A percentile compares a stretch with the other conserved stretches of the same genome.
phyloP scores from a whole-genome alignment of 257 asterid genomes.

The Striga asiatica region DNA sequence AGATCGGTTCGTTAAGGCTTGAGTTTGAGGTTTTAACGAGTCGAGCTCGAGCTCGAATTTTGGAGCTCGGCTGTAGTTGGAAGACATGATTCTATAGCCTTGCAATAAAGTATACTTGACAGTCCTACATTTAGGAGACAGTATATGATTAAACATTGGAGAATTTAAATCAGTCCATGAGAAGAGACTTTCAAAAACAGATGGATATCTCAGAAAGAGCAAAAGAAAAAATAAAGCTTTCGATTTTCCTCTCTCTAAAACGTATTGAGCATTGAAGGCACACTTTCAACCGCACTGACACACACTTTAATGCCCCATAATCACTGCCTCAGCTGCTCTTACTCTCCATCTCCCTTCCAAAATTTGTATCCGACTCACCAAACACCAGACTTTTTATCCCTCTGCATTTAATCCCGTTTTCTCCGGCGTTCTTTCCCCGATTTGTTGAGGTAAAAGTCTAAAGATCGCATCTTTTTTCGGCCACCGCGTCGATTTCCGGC shows the following conservation, averaged over 20 bases:
- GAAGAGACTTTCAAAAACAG: slow-evolving; percentile 8
- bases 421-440: slow-evolving; percentile 18
- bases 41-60: too few relatives aligned
- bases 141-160: slow-evolving; percentile 1
- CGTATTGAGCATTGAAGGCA: slow-evolving; percentile 28
- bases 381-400: not conserved
- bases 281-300: slow-evolving; percentile 35
- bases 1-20: too few relatives aligned
- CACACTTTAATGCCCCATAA: slow-evolving; percentile 29
- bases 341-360: not conserved
- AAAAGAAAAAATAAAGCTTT: slow-evolving; percentile 22
- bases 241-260: slow-evolving; percentile 2
- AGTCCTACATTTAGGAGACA: not conserved
- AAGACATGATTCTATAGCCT: not conserved
- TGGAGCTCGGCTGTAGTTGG: too few relatives aligned
- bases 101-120: not conserved
- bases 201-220: not conserved
- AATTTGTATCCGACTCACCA: too few relatives aligned
- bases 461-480: not conserved
- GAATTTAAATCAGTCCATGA: slow-evolving; percentile 8
- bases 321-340: slow-evolving; percentile 6
- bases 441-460: slow-evolving; percentile 6
- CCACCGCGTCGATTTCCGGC: slow-evolving; percentile 9
- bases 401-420: slow-evolving; percentile 11
- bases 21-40: too few relatives aligned